Conservation (phyloP, 2,329 filamentous ascomycete species). For the Hypomyces perniciosus region DNA sequence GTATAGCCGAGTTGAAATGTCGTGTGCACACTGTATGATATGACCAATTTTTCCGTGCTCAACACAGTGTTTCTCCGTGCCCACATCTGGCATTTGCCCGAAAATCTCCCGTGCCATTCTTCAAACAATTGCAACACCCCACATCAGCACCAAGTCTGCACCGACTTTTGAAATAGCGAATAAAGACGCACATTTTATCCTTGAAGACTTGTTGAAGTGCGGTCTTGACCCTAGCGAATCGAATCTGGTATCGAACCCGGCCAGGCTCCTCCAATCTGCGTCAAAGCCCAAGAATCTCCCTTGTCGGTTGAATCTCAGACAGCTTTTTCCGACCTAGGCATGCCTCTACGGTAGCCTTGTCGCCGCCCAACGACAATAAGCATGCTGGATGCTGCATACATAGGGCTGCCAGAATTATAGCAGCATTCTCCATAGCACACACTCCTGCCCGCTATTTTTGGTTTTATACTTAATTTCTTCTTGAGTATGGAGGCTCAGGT, state of each 20-base stretch:
- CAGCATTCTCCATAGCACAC: slow-evolving; percentile 28
- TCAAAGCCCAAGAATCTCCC: neutral
- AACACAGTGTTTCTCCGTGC: slow-evolving; percentile 14
- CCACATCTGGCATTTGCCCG: slow-evolving; percentile 21
- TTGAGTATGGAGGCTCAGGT: slow-evolving; percentile 45
- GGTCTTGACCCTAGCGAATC: slow-evolving; percentile 1
- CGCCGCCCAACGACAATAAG: slow-evolving; percentile 27
- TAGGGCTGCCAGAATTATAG: slow-evolving; percentile 40
- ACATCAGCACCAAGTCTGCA: slow-evolving; percentile 34
- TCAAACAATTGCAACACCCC: slow-evolving; percentile 21
- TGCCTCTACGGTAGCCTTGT: slow-evolving; percentile 37
- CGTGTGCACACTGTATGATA: neutral
- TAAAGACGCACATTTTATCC: slow-evolving; percentile 30
- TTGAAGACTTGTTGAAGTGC: slow-evolving; percentile 6
- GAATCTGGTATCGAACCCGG: neutral
- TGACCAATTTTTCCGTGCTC: neutral
- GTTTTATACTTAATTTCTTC: slow-evolving; percentile 12
- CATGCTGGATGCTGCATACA: slow-evolving; percentile 38
- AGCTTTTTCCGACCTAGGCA: slow-evolving; percentile 25
- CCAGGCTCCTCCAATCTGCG: neutral
- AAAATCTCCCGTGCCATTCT: slow-evolving; percentile 22
- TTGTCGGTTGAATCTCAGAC: slow-evolving; percentile 14
- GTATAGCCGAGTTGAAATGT: neutral
- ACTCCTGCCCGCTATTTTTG: slow-evolving; percentile 9
- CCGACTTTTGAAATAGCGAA: slow-evolving; percentile 35